phyloP scores from a whole-genome alignment of 2,329 filamentous ascomycete genomes.

The Stromatinia cepivora region DNA sequence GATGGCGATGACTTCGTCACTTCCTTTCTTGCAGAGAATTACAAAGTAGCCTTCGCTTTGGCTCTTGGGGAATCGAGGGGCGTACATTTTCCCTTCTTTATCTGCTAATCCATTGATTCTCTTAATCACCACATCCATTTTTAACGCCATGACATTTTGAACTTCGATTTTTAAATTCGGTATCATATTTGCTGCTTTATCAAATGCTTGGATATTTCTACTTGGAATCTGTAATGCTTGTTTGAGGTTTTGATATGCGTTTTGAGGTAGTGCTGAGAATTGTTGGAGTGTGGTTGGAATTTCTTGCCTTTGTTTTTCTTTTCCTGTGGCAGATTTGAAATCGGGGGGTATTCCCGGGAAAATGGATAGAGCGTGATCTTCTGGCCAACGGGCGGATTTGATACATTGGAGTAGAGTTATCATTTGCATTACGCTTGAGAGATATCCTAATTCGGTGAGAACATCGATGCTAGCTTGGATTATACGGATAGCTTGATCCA shows the following conservation, averaged over 20 bases:
- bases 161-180: constrained; percentile 68
- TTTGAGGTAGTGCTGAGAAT: constrained; percentile 36
- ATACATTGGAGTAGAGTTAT: constrained; percentile 85
- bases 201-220: constrained; percentile 48
- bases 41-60: constrained; percentile 95
- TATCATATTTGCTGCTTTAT: constrained; percentile 63
- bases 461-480: constrained; percentile 94
- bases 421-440: constrained; percentile 77
- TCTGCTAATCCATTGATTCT: constrained; percentile 67
- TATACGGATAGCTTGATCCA: constrained; percentile 96
- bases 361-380: constrained; percentile 75
- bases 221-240: constrained; percentile 53
- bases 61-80: constrained; percentile 87
- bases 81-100: constrained; percentile 73
- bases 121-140: constrained; percentile 62
- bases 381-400: constrained; percentile 90
- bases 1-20: constrained; percentile 78
- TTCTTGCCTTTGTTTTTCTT: constrained; percentile 29
- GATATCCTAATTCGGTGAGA: constrained; percentile 81
- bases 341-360: constrained; percentile 66
- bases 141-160: constrained; percentile 59
- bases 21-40: constrained; percentile 64
- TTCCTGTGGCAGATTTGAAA: constrained; percentile 23
- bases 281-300: constrained; percentile 41
- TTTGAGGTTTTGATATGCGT: constrained; percentile 47